Evolutionary conservation across 768 basidiomycete species (phyloP).

Genomic region (Cantharellus cinnabarinus): DNA sequence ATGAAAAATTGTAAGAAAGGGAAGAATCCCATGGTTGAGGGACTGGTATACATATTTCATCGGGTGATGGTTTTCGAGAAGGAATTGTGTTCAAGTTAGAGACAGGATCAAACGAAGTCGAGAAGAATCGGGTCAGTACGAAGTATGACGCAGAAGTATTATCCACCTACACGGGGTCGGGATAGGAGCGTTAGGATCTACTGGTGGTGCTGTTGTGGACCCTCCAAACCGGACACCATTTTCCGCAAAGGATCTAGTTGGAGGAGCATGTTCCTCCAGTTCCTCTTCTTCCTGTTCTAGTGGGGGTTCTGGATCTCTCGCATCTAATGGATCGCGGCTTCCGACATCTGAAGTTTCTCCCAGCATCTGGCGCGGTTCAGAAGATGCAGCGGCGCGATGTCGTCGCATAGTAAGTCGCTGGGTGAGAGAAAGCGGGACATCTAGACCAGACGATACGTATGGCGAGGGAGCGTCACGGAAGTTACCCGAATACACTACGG

Average conservation of each 20-base stretch:
- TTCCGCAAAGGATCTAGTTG: not conserved
- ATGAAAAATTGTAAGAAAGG: slow-evolving; percentile 14
- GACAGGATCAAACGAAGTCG: not conserved
- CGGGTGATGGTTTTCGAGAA: not conserved
- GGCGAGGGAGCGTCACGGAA: not conserved
- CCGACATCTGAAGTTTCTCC: not conserved
- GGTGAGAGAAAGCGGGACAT: not conserved
- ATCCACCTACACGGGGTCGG: not conserved
- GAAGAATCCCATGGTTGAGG: slow-evolving; percentile 13
- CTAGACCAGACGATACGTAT: not conserved
- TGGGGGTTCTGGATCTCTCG: too few relatives aligned
- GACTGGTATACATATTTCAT: slow-evolving; percentile 2
- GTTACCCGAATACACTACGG: not conserved
- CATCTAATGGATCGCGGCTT: not conserved
- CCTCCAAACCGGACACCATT: not conserved
- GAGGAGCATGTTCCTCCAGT: too few relatives aligned
- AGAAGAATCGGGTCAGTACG: not conserved
- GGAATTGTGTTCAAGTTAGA: too few relatives aligned
- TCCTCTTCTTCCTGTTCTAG: too few relatives aligned
- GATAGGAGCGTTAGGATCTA: not conserved
- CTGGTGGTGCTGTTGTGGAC: not conserved
- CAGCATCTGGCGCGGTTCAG: not conserved
- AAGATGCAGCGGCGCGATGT: not conserved
- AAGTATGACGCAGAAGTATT: not conserved
- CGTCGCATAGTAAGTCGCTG: not conserved